Evolutionary conservation across 1,139 yeast species (phyloP), one percentile per base, ranked within the genome.

Genomic region (Saccharomyces hybrid): DNA sequence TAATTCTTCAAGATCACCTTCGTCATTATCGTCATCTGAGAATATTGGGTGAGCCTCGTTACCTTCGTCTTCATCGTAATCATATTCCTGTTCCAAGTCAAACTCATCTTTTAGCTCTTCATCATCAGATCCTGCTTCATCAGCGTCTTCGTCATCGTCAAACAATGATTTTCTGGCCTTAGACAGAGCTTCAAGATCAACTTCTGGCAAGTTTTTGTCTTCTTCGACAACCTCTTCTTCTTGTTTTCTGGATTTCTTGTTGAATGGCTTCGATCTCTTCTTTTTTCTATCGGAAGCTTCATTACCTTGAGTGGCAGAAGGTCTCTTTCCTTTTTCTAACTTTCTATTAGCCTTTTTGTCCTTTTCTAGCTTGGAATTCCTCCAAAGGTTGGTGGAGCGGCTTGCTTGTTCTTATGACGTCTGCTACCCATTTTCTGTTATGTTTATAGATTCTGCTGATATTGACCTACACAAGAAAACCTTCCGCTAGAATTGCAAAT

Each of bases 321-420:
- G 19, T 52, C 59, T 64, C 55, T 59, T 59, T 28, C 48, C 52
- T 47, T 60, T 64, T 64, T 66, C 70, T 46, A 57, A 53, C 61
- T 62, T 70, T 57, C 71, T 73, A 61, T 63, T 59, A 32, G 61
- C 64, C 59, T 67, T 62, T 52, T 58, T 80, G 49, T 77, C 79
- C 63, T 81, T 81, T 83, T 57, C 71, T 76, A 11, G 81, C 81
- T 61, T 83, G 82, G 69, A 90, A 84, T 66, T 90, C 96, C 49
- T 90, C 98, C 60, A 83, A 83, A 77, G 11, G 88, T 69, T 47
- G 97, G 97, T 62, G 97, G 97, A 57, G 80, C 87, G 34, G 88
- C 91, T 75, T 90, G 97, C 78, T 88, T 90, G 68, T 87, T 86
- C 75, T 85, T 88, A 57, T 89, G 87, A 77, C 88, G 85, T 81